Conservation (phyloP, 495 filamentous ascomycete genomes). For the Terfezia boudieri region DNA sequence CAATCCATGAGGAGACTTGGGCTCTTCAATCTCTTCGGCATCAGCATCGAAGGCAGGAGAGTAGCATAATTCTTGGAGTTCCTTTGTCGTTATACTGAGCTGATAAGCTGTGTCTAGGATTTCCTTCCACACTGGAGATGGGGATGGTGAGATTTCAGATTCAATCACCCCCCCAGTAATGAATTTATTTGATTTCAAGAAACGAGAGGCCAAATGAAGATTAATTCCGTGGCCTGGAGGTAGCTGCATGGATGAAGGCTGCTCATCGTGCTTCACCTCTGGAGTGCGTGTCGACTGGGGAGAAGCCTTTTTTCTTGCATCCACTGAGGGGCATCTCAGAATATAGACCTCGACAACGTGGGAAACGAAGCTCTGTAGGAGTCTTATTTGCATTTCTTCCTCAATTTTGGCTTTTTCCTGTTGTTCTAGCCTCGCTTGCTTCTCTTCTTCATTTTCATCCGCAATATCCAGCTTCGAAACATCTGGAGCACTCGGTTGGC, state of each 20-base stretch:
- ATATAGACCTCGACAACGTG: slow-evolving; percentile 69
- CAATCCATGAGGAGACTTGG: slow-evolving; percentile 19
- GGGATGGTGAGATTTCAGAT: not conserved
- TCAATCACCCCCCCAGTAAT: not conserved
- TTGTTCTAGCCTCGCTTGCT: slow-evolving; percentile 66
- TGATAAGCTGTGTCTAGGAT: not conserved
- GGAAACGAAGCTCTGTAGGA: slow-evolving; percentile 69
- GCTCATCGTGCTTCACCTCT: not conserved
- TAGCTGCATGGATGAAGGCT: not conserved
- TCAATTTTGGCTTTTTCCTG: slow-evolving; percentile 33
- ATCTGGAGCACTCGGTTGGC: slow-evolving; percentile 4
- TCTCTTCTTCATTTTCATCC: slow-evolving; percentile 5
- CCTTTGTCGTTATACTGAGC: slow-evolving; percentile 24
- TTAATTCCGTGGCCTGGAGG: not conserved
- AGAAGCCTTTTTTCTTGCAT: not conserved
- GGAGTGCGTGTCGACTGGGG: not conserved
- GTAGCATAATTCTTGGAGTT: slow-evolving; percentile 24
- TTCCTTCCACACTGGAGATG: not conserved
- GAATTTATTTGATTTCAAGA: not conserved
- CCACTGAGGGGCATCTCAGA: slow-evolving; percentile 11
- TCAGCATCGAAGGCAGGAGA: slow-evolving; percentile 10
- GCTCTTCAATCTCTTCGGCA: slow-evolving; percentile 11
- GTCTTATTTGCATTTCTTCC: slow-evolving; percentile 41
- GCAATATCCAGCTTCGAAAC: not conserved
- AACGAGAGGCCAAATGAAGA: not conserved